A percentile compares a stretch with the other conserved stretches of the same genome.
phyloP scores from a whole-genome alignment of 106 monocot genomes.

The Platanthera zijinensis region DNA sequence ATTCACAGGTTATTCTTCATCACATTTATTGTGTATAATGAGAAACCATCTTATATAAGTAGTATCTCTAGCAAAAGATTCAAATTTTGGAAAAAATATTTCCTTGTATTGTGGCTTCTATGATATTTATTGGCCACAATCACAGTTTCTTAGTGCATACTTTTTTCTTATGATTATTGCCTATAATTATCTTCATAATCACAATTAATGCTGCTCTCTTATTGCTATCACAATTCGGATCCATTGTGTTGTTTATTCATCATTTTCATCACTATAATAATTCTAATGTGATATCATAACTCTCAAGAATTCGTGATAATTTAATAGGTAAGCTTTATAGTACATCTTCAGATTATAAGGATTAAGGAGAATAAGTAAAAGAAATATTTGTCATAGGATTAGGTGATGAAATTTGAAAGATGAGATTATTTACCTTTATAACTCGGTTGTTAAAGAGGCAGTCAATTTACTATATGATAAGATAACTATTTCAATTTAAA shows the following conservation, averaged over 20 bases:
- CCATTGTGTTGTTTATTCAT: not conserved
- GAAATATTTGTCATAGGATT: too few species aligned
- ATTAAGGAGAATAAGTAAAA: too few species aligned
- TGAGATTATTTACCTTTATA: too few species aligned
- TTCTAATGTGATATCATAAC: not conserved
- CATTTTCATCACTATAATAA: not conserved
- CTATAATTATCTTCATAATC: not conserved
- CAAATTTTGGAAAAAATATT: not conserved
- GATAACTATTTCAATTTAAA: too few species aligned
- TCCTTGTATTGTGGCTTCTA: not conserved
- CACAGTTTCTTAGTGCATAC: not conserved
- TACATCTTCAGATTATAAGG: too few species aligned
- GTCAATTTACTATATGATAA: too few species aligned
- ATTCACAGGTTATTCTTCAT: slow-evolving; percentile 63
- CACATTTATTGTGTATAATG: not conserved
- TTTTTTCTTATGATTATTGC: not conserved
- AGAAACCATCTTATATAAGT: not conserved
- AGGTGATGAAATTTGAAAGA: too few species aligned
- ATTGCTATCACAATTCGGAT: not conserved
- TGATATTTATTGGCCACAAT: not conserved
- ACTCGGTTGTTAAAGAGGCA: too few species aligned
- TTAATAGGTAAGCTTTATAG: not conserved
- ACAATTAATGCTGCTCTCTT: not conserved
- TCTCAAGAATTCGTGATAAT: not conserved
- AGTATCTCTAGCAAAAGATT: not conserved